Base-by-base conservation (phyloP, 1,284 basidiomycete genomes). In the Ustilago vetiveriae region DNA sequence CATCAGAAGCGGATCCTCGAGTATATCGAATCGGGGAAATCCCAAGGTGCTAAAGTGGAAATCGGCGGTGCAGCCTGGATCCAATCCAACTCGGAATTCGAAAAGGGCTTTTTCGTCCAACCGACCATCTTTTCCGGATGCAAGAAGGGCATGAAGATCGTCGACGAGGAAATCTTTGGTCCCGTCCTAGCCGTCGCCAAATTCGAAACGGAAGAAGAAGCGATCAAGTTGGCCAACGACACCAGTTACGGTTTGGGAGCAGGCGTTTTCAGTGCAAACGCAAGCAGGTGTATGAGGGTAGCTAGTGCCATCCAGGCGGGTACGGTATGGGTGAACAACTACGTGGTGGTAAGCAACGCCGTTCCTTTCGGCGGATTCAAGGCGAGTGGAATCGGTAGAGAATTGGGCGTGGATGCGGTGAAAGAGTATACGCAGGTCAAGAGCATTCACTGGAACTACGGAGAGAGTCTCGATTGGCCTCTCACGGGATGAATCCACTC, bases 1-100 rank as follows among this genome's bases (percentile, higher is more conserved):
- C 94, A 97, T 82, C 91, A 90, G 72, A 91, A 96, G 81, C 90
- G 92, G 65, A 90, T 94, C 83, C 90, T 94, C 89, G 85, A 84
- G 38, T 94, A 92, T 86, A 94, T 97, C 83, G 83, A 92, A 59
- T 88, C 88, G n/a, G 94, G 94, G n/a, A 91, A 90, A 84, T 72
- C 87, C 36, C 92, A 93, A 54, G 94, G 94, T 19, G 74, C 68
- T 11, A 93, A 83, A 13, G 85, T 93, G 27, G 86, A 89, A 80
- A 72, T 85, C 29, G 94, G 94, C 37, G 94, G 94, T 38, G 48
- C 35, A 9, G n/a, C 23, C 0, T 63, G 59, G 59, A 56, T 43
- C 17, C 85, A 87, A 50, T 87, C 89, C 29, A 88, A 78, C 90
- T 92, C 47, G 35, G 84, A 83, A 3, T 63, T 63, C 22, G 38